Evolutionary conservation across 2,329 filamentous ascomycete genomes (phyloP), one percentile per base, ranked within the genome.

Genomic region (Aspergillus sergii): DNA sequence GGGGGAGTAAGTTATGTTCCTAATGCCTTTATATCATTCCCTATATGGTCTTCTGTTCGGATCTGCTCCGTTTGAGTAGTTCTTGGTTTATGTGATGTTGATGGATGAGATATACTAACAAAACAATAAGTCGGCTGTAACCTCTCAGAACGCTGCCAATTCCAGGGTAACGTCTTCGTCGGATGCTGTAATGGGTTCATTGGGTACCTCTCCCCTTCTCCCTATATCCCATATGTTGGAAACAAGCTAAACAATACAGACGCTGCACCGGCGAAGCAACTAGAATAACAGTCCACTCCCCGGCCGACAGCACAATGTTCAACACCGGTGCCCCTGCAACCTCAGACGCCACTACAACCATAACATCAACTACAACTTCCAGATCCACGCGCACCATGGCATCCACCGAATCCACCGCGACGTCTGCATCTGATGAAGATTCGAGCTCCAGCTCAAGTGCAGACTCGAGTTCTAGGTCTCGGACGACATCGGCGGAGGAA

Each of bases 121-220:
- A 41, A 19, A 2, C 2, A 7, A 5, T 1, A 54, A 65, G 64
- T 66, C n/a, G 64, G 64, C 6, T 66, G 64, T 34, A 59, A 57
- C 1, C 50, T 66, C n/a, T 8, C 32, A 1, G 58, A 61, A 28
- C 58, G 53, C 2, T 66, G 64, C 51, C 30, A 59, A 6, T 64
- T 66, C 41, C 2, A 43, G 1, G 64, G 61, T 6, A 60, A 66
- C 23, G 64, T 66, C 2, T 66, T 66, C n/a, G 53, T 66, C 10
- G 64, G 64, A 23, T 66, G 64, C 23, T 66, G 64, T 41, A 48
- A 28, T 19, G 60, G 56, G 8, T 11, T 59, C 7, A 28, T 50
- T 2, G 56, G 60, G 60, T 64, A 43, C 2, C 34, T 53, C 43
- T 12, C 19, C 9, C n/a, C 36, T n/a, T n/a, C n/a, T n/a, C n/a